Conservation (phyloP, 2,329 filamentous ascomycete genomes). For the Aspergillus ustus region DNA sequence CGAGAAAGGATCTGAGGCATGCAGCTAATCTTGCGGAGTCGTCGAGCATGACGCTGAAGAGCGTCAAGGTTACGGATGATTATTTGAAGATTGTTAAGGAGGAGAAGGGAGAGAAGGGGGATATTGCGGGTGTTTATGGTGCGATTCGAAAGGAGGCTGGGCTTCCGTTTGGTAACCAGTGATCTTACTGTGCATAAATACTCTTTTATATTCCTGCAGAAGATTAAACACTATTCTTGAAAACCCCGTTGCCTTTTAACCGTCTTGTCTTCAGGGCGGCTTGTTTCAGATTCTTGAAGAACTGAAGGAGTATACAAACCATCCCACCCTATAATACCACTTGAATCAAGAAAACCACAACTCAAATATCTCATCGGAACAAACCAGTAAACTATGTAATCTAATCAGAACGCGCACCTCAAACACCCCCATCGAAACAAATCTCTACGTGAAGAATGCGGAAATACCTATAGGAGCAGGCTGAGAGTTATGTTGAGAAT, state of each 20-base stretch:
- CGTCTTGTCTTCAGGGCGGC: background rate
- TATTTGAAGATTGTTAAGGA: slow-evolving; percentile 73
- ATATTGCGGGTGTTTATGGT: slow-evolving; percentile 83
- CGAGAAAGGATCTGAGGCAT: slow-evolving; percentile 80
- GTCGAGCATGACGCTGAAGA: slow-evolving; percentile 66
- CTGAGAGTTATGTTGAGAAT: too few species aligned
- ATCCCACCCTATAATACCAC: background rate
- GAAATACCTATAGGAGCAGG: background rate
- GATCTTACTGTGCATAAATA: background rate
- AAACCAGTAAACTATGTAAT: too few species aligned
- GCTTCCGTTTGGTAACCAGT: slow-evolving; percentile 70
- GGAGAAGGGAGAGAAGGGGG: slow-evolving; percentile 70
- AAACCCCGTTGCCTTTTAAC: background rate
- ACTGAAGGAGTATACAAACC: too few species aligned
- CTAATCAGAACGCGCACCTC: background rate
- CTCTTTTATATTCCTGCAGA: background rate
- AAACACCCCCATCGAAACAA: background rate
- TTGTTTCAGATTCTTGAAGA: too few species aligned
- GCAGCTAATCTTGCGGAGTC: slow-evolving; percentile 68
- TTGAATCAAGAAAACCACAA: background rate
- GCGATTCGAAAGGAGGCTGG: slow-evolving; percentile 75
- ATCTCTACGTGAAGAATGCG: background rate
- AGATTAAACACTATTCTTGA: background rate
- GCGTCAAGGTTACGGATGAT: slow-evolving; percentile 68
- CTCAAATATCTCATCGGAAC: background rate